Evolutionary conservation across 805 yeast genomes (phyloP).

Genomic region (Debaryomyces hansenii): DNA sequence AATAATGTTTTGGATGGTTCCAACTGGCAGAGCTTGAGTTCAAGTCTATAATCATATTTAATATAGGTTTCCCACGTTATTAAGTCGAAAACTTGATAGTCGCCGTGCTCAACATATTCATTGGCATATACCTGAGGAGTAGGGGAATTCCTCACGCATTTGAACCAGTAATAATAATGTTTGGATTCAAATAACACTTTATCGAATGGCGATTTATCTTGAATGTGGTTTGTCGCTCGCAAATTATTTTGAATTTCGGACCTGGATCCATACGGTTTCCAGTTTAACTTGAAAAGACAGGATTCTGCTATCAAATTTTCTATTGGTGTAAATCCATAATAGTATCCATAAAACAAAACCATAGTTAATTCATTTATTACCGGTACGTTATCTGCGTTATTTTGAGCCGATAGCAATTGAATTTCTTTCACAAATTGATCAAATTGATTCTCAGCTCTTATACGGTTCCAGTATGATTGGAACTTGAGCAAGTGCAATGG

Average conservation of each 20-base stretch:
- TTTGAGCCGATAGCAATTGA: constrained; percentile 19
- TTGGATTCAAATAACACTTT: constrained; percentile 1
- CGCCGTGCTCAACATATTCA: constrained; percentile 29
- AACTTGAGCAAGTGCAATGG: constrained; percentile 37
- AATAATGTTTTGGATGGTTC: constrained; percentile 24
- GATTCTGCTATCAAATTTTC: constrained; percentile 45
- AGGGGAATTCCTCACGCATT: constrained; percentile 10
- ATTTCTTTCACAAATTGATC: constrained; percentile 34
- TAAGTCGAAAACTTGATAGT: constrained; percentile 43
- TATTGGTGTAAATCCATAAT: constrained; percentile 42
- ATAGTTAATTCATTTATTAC: constrained; percentile 34
- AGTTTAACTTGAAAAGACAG: constrained; percentile 37
- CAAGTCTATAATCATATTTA: constrained; percentile 39
- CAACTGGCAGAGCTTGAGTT: constrained; percentile 28
- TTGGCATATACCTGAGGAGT: constrained; percentile 5
- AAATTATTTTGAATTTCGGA: constrained; percentile 4
- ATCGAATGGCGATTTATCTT: background rate
- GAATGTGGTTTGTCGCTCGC: background rate
- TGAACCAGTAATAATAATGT: constrained; percentile 19
- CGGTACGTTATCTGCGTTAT: constrained; percentile 19
- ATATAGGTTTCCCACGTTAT: constrained; percentile 40
- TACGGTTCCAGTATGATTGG: constrained; percentile 41
- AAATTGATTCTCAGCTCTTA: constrained; percentile 33
- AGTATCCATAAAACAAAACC: constrained; percentile 44
- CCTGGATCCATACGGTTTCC: constrained; percentile 38